A percentile compares a stretch with the other conserved stretches of the same genome.
These are phyloP conservation scores for Cladophialophora chaetospira DNA, from an alignment of 2,329 filamentous ascomycete species.

Conservation along the genomic window DNA sequence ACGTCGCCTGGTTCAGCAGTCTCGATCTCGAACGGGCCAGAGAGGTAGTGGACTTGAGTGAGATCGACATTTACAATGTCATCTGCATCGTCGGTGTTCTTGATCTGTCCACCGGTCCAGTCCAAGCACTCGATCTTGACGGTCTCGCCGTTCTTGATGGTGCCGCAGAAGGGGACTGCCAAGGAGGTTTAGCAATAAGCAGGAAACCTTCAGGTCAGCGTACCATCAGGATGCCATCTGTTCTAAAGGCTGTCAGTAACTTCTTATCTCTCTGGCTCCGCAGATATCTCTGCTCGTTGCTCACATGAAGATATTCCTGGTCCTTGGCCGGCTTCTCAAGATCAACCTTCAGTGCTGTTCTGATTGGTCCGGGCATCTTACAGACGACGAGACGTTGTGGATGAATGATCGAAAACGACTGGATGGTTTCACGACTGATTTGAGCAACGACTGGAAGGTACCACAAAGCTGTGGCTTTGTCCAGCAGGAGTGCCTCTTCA, in stretches of 20 bases:
- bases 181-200: constrained; percentile 4
- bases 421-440: not conserved
- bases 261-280: too few relatives aligned
- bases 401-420: not conserved
- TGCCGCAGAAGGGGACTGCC: constrained; percentile 70
- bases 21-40: constrained; percentile 84
- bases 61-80: constrained; percentile 84
- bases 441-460: not conserved
- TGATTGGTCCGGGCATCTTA: constrained; percentile 49
- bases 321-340: constrained; percentile 70
- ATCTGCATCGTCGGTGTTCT: constrained; percentile 86
- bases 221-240: constrained; percentile 90
- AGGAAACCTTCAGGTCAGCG: not conserved
- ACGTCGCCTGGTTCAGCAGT: constrained; percentile 82
- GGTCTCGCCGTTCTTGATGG: constrained; percentile 78
- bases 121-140: constrained; percentile 94
- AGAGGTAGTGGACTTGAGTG: constrained; percentile 82
- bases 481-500: too few relatives aligned
- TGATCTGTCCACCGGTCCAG: constrained; percentile 77
- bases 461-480: too few relatives aligned
- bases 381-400: not conserved
- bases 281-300: too few relatives aligned
- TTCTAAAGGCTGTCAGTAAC: constrained; percentile 59
- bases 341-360: constrained; percentile 72
- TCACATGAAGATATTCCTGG: constrained; percentile 70